Conservation (phyloP, 2,329 filamentous ascomycete species). For the Coleophoma crateriformis region DNA sequence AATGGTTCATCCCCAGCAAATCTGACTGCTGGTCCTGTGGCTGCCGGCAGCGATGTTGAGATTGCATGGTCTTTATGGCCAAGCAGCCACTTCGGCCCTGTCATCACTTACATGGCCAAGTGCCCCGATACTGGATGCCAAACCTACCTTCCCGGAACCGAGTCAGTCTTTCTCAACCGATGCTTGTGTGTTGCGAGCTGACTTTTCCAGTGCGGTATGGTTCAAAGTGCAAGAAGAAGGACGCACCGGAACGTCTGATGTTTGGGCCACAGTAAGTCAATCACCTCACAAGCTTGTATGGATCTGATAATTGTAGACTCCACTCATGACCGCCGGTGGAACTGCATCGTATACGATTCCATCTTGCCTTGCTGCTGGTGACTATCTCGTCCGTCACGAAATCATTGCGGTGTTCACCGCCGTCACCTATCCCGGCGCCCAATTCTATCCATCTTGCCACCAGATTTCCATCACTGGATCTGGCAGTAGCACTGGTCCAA, state of each 20-base stretch:
- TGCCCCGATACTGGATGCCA: slow-evolving; percentile 45
- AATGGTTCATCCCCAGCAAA: slow-evolving; percentile 44
- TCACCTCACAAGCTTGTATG: neutral
- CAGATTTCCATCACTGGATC: slow-evolving; percentile 34
- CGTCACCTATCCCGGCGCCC: slow-evolving; percentile 4
- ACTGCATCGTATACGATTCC: slow-evolving; percentile 39
- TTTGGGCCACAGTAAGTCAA: slow-evolving; percentile 4
- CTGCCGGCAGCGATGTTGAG: slow-evolving; percentile 46
- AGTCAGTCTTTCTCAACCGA: slow-evolving; percentile 18
- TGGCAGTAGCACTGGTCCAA: slow-evolving; percentile 29
- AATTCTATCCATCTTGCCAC: slow-evolving; percentile 27
- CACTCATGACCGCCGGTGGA: slow-evolving; percentile 4
- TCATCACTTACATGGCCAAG: slow-evolving; percentile 54
- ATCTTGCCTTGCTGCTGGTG: slow-evolving; percentile 38
- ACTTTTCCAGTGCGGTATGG: slow-evolving; percentile 9
- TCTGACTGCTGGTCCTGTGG: slow-evolving; percentile 47
- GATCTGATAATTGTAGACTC: neutral
- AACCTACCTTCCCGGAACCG: slow-evolving; percentile 38
- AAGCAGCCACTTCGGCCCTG: slow-evolving; percentile 39
- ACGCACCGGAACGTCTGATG: slow-evolving; percentile 6
- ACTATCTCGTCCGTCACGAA: slow-evolving; percentile 28
- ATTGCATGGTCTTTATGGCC: slow-evolving; percentile 49
- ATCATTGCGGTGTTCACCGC: slow-evolving; percentile 21
- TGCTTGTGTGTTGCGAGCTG: neutral
- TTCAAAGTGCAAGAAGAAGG: slow-evolving; percentile 10